Evolutionary conservation across 352 stramenopile species (phyloP).

Genomic region (Pythium sukuiense): DNA sequence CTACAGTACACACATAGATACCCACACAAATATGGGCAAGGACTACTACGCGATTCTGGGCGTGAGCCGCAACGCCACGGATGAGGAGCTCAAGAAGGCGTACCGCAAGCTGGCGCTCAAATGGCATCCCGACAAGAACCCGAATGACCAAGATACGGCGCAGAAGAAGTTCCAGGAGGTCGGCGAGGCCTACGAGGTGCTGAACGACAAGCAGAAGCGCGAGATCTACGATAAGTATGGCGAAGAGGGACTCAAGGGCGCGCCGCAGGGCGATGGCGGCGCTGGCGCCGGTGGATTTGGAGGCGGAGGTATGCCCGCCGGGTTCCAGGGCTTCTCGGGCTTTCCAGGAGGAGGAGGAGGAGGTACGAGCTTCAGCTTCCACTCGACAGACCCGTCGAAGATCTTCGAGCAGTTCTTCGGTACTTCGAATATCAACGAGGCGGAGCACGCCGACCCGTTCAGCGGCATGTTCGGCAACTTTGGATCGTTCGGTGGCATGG

Average conservation of each 20-base stretch:
- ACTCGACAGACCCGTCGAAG: conserved; percentile 80
- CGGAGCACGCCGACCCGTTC: conserved; percentile 70
- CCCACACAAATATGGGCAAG: conserved; percentile 59
- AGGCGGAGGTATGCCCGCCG: conserved; percentile 1
- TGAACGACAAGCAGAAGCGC: conserved; percentile 92
- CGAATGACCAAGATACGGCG: conserved; percentile 77
- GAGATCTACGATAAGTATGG: conserved; percentile 93
- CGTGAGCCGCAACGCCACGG: conserved; percentile 59
- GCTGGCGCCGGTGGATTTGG: conserved; percentile 28
- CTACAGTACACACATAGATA: conserved; percentile 9
- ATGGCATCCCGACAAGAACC: conserved; percentile 93
- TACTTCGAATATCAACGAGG: conserved; percentile 78
- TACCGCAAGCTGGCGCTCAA: conserved; percentile 92
- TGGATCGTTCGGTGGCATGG: conserved; percentile 51
- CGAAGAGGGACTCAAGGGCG: conserved; percentile 88
- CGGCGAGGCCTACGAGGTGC: conserved; percentile 91
- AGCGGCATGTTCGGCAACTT: conserved; percentile 70
- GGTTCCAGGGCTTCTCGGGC: conserved; percentile 72
- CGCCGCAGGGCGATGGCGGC: conserved; percentile 24
- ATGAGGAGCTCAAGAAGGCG: conserved; percentile 83
- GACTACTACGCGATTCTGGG: conserved; percentile 86
- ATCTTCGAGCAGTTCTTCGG: conserved; percentile 92
- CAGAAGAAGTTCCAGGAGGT: conserved; percentile 94
- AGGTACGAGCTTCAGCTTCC: conserved; percentile 58
- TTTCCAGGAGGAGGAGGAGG: conserved; percentile 58